These are phyloP conservation scores for Calvatia gigantea DNA, from an alignment of 768 basidiomycete genomes.

Conservation along the genomic window DNA sequence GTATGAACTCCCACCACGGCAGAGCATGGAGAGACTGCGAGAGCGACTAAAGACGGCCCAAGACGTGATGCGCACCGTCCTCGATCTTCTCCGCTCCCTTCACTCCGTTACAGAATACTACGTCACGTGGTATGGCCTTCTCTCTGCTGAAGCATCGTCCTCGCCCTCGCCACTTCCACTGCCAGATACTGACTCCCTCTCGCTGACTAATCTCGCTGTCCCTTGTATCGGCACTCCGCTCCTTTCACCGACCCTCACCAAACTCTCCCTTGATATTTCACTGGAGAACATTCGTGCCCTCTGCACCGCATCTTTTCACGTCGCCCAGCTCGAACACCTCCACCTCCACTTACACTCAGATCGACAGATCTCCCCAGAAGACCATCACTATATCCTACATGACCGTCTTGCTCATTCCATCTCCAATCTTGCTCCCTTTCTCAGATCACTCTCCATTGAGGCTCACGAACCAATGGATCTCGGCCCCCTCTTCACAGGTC, in stretches of 20 bases:
- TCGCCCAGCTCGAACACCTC: constrained; percentile 36
- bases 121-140: constrained; percentile 45
- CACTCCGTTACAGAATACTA: constrained; percentile 47
- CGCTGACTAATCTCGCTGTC: constrained; percentile 9
- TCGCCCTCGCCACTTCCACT: background rate
- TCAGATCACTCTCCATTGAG: constrained; percentile 37
- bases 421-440: constrained; percentile 29
- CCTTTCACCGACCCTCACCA: constrained; percentile 25
- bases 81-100: constrained; percentile 39
- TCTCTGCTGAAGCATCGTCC: constrained; percentile 8
- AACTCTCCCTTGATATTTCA: constrained; percentile 39
- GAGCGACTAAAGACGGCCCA: constrained; percentile 18
- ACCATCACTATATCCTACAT: constrained; percentile 29
- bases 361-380: constrained; percentile 18
- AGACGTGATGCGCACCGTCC: constrained; percentile 37
- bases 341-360: constrained; percentile 41
- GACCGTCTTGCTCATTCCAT: constrained; percentile 37
- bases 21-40: constrained; percentile 1
- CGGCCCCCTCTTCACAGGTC: constrained; percentile 34
- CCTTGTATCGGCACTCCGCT: constrained; percentile 9
- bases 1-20: constrained; percentile 21
- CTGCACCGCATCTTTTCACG: constrained; percentile 25
- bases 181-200: background rate
- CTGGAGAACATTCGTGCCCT: constrained; percentile 38
- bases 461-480: constrained; percentile 44